Evolutionary conservation across 768 basidiomycete genomes (phyloP).

Genomic region (Phylloporus sp.): DNA sequence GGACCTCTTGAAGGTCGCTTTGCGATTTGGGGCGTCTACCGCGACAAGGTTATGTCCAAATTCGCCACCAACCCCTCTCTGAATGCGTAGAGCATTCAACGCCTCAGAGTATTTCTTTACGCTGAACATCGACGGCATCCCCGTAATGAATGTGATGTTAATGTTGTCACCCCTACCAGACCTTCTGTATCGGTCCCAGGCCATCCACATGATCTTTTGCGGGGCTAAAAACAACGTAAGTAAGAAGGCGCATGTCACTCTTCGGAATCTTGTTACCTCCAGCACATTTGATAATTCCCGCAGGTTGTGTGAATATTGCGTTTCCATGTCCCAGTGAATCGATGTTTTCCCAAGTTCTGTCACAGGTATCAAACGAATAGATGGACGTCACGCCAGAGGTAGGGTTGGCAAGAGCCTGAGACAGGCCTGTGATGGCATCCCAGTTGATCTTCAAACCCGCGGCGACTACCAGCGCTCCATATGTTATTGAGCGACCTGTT

Average conservation of each 20-base stretch:
- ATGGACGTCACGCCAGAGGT: conserved; percentile 84
- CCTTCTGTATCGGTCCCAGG: conserved; percentile 74
- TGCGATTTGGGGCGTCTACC: conserved; percentile 64
- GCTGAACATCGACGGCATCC: conserved; percentile 94
- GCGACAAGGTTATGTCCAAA: conserved; percentile 83
- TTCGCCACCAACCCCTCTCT: conserved; percentile 75
- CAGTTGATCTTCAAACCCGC: conserved; percentile 87
- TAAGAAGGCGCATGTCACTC: neutral
- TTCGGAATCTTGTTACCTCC: conserved; percentile 50
- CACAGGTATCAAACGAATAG: conserved; percentile 86
- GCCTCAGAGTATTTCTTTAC: conserved; percentile 96
- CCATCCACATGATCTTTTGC: conserved; percentile 97
- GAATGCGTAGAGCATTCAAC: conserved; percentile 67
- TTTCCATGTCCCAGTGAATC: conserved; percentile 70
- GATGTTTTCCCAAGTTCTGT: conserved; percentile 85
- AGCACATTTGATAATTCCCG: conserved; percentile 90
- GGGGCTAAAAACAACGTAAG: conserved; percentile 48
- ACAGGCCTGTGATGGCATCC: conserved; percentile 67
- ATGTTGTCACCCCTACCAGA: conserved; percentile 57
- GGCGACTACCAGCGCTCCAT: conserved; percentile 87
- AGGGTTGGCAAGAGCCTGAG: conserved; percentile 72
- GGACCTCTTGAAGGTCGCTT: conserved; percentile 79
- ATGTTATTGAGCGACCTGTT: conserved; percentile 65
- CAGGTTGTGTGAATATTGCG: conserved; percentile 94
- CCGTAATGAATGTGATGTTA: conserved; percentile 77